Evolutionary conservation across 352 stramenopile species (phyloP), one percentile per base, ranked within the genome.

Genomic region (Phytophthora chlamydospora): DNA sequence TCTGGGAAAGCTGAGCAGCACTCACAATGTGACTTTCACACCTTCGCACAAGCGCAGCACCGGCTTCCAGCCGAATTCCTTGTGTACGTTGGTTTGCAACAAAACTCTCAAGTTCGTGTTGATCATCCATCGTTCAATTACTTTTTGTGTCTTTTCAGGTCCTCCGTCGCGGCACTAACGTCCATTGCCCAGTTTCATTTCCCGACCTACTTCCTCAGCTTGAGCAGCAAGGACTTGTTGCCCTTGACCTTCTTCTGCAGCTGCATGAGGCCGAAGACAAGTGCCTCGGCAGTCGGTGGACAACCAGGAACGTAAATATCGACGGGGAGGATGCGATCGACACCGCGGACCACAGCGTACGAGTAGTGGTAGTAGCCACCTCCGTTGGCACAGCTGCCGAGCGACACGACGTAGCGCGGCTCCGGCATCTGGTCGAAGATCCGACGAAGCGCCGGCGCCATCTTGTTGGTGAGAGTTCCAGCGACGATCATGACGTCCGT

Each of bases 351-450:
- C n/a, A 98, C 95, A 0, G 87, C 58, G 75, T 99, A 99, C 35
- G 95, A 99, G 80, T 99, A 99, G 63, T 91, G 82, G 66, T 88
- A 91, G 66, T 87, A 89, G 17, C 80, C 78, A 27, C 77, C 97
- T 24, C 96, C 96, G 81, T 99, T 99, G 16, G 97, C 97, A 71
- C 97, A 99, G 44, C 80, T 97, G 48, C 97, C 97, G 95, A 99
- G 99, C 32, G 91, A 98, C 33, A 99, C 70, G 6, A 99, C 97
- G 87, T 97, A 99, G 45, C 97, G 89, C 10, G 97, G 97, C 73
- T 99, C 97, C 3, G 97, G 96, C 97, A 99, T 99, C 76, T 99
- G 97, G 80, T 99, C 97, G 83, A 98, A 98, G 19, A 99, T 85
- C 35, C 85, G 83, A 33, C 97, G 85, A 13, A 99, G 81, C 14